Evolutionary conservation across 129 eudicot genomes (phyloP).

Genomic region (Flaveria sonorensis): DNA sequence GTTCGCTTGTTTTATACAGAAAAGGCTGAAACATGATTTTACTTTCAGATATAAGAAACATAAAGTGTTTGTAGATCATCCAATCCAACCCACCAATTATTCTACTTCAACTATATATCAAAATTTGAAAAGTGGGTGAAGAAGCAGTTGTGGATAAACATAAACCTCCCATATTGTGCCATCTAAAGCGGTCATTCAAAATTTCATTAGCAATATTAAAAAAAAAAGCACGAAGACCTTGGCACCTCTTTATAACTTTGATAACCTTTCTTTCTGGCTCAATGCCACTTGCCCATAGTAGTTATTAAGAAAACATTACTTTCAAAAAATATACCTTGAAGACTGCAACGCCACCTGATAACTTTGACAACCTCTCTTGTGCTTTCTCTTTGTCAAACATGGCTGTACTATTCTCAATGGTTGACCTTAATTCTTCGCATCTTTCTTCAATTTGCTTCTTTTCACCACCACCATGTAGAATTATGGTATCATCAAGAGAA

Average conservation of each 20-base stretch:
- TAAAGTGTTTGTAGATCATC: neutral
- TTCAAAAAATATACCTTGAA: constrained; percentile 57
- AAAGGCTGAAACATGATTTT: neutral
- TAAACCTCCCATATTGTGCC: neutral
- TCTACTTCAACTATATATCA: neutral
- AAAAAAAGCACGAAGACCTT: neutral
- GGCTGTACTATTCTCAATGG: constrained; percentile 65
- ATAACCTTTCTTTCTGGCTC: neutral
- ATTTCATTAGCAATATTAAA: neutral
- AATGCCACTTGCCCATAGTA: neutral
- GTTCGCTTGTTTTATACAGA: neutral
- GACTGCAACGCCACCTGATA: constrained; percentile 96
- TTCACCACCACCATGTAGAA: constrained; percentile 91
- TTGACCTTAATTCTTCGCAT: constrained; percentile 79
- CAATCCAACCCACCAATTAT: neutral
- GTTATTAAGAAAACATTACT: neutral
- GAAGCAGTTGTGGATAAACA: neutral
- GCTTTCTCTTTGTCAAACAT: constrained; percentile 96
- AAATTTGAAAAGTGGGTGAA: neutral
- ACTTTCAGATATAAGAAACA: neutral
- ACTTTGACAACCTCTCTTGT: constrained; percentile 87
- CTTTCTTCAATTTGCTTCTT: constrained; percentile 86
- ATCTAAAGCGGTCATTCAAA: neutral
- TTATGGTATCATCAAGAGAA: constrained; percentile 88
- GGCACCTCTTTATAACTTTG: neutral